Base-by-base conservation (phyloP, 1,139 yeast genomes). In the Arxiozyma telluris region DNA sequence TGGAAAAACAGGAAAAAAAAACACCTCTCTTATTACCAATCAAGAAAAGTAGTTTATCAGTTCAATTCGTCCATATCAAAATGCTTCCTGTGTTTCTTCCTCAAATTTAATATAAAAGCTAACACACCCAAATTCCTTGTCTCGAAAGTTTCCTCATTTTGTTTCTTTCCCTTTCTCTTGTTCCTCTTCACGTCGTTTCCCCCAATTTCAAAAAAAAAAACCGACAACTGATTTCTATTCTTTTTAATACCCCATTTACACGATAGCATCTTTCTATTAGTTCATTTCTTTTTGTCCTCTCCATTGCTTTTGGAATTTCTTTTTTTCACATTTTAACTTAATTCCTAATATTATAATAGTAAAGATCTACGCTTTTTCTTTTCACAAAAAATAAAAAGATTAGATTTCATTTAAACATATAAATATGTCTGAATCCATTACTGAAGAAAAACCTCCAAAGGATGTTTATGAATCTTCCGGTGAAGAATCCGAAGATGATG, bases 401-500 rank as follows among this genome's bases (percentile, higher is more conserved):
- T 49, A 49, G 45, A 49, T 41, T 43, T 49, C 46, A 43, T 49
- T 49, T 49, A 49, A 46, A 51, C 38, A 51, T 45, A 45, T 27
- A 34, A 51, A 41, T 41, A 46, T 45, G 49, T 48, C 54, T 48
- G 51, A 49, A 39, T 49, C 48, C 34, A 34, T 46, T 46, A 46
- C 49, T 17, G 55, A 52, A 50, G 62, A 59, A 52, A 59, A 59
- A 48, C 62, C 62, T 39, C 61, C 62, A 53, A 55, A 55, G 61
- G 76, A 73, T 62, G 70, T 64, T 53, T 71, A 69, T 52, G 67
- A 65, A 50, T 67, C 66, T 47, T 75, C 59, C 30, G 56, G 44
- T 25, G 57, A 71, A 61, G 80, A 74, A 61, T 80, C 80, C 55
- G 85, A 82, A 59, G 91, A 85, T 58, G 93, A 84, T 61, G 95